Evolutionary conservation across 139 green algal genomes (phyloP).

Genomic region (Picocystis salinarum): DNA sequence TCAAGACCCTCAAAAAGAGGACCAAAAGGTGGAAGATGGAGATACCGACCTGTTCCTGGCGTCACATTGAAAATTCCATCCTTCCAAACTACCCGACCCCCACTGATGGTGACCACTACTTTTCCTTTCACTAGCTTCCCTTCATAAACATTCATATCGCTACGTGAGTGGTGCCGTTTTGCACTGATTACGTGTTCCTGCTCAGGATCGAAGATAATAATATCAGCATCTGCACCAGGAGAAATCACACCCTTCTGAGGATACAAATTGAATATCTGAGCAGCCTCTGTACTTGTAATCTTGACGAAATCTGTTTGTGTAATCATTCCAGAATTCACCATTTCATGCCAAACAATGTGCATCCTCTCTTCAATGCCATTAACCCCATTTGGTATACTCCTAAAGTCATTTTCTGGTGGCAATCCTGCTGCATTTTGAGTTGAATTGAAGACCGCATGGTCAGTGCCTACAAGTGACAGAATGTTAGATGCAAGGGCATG

Average conservation of each 20-base stretch:
- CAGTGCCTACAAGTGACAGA: constrained; percentile 50
- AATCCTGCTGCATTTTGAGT: constrained; percentile 56
- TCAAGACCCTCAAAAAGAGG: constrained; percentile 38
- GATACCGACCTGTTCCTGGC: constrained; percentile 40
- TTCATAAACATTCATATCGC: constrained; percentile 93
- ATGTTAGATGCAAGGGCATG: constrained; percentile 13
- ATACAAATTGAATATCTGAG: constrained; percentile 80
- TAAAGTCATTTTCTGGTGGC: constrained; percentile 49
- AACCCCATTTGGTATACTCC: constrained; percentile 83
- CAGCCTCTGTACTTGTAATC: constrained; percentile 60
- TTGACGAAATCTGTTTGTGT: constrained; percentile 59
- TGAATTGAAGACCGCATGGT: constrained; percentile 81
- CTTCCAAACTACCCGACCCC: constrained; percentile 67
- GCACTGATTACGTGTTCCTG: constrained; percentile 47
- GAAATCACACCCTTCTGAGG: constrained; percentile 63
- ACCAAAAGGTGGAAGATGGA: constrained; percentile 28
- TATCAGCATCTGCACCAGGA: constrained; percentile 68
- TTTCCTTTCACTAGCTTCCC: constrained; percentile 36
- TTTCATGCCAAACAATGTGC: constrained; percentile 65
- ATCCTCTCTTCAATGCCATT: constrained; percentile 90
- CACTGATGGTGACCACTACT: constrained; percentile 68
- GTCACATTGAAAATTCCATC: constrained; percentile 40
- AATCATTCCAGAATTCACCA: constrained; percentile 42
- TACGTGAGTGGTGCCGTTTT: constrained; percentile 48
- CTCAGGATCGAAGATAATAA: constrained; percentile 75